phyloP scores from a whole-genome alignment of 345 rosid species.

The Pugionium cornutum region DNA sequence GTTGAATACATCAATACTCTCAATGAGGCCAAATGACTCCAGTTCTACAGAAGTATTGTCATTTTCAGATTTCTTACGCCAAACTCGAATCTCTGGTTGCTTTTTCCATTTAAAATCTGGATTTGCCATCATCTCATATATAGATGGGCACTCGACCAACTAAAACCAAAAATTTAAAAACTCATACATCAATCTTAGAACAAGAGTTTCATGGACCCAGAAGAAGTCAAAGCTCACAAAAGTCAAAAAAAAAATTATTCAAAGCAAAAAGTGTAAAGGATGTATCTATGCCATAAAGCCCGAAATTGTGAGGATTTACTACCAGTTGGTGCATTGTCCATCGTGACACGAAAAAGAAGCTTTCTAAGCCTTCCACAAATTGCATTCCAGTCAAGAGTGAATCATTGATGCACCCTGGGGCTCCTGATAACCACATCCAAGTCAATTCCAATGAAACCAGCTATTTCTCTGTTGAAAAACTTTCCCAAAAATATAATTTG shows the following conservation, averaged over 20 bases:
- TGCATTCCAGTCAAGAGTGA: constrained; percentile 88
- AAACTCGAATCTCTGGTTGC: constrained; percentile 71
- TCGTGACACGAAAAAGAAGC: constrained; percentile 80
- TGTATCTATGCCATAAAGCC: constrained; percentile 1
- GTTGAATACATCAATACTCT: constrained; percentile 57
- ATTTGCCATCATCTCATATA: constrained; percentile 90
- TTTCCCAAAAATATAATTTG: neutral
- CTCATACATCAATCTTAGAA: constrained; percentile 16
- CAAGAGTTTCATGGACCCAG: constrained; percentile 9
- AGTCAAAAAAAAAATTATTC: too few species aligned
- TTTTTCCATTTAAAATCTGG: constrained; percentile 68
- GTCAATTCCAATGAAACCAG: constrained; percentile 10
- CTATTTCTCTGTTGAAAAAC: constrained; percentile 9
- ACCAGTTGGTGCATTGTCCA: constrained; percentile 98
- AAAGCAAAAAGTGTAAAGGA: neutral
- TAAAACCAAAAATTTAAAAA: constrained; percentile 29
- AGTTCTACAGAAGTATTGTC: constrained; percentile 48
- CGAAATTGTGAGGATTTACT: constrained; percentile 36
- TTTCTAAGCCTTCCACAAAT: constrained; percentile 85
- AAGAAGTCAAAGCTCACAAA: neutral
- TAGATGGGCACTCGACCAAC: constrained; percentile 89
- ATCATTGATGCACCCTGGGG: constrained; percentile 88
- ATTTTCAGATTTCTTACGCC: constrained; percentile 57
- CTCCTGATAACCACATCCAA: constrained; percentile 56
- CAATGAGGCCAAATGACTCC: constrained; percentile 58